Percentiles rank a stretch among this genome's conserved stretches.
Conservation (phyloP, 225 moss, liverwort and hornwort species). For the Bryoerythrophyllum caledonicum region DNA sequence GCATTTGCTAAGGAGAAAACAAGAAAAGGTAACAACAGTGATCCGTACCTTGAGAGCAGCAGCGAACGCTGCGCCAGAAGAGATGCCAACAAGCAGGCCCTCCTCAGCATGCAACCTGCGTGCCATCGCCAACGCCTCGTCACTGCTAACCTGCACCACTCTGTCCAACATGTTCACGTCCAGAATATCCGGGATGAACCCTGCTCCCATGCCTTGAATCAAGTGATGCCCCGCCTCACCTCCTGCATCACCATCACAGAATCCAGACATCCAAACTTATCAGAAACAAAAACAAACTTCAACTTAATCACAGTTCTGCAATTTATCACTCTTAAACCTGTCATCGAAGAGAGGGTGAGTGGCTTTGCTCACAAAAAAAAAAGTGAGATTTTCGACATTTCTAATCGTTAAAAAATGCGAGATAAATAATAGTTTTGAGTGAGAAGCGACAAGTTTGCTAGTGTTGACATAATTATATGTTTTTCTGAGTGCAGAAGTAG, state of each 20-base stretch:
- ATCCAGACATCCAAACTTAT: neutral
- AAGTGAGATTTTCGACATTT: too few relatives aligned
- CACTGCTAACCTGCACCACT: slow-evolving; percentile 47
- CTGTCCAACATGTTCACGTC: slow-evolving; percentile 59
- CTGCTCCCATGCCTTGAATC: slow-evolving; percentile 83
- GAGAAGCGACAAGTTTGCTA: too few relatives aligned
- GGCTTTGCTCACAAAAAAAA: too few relatives aligned
- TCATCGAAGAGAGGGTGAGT: too few relatives aligned
- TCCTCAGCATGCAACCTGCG: slow-evolving; percentile 68
- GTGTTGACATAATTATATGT: too few relatives aligned
- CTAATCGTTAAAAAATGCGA: too few relatives aligned
- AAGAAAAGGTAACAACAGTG: too few relatives aligned
- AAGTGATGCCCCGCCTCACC: slow-evolving; percentile 59
- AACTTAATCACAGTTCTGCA: neutral
- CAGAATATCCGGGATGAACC: slow-evolving; percentile 59
- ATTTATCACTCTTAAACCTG: neutral
- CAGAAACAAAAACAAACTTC: neutral
- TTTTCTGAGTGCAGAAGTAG: too few relatives aligned
- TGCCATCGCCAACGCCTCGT: slow-evolving; percentile 55
- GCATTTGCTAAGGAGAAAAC: too few relatives aligned
- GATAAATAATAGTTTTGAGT: too few relatives aligned
- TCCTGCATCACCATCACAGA: slow-evolving; percentile 45
- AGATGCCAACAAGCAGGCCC: slow-evolving; percentile 77
- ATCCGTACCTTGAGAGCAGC: slow-evolving; percentile 54
- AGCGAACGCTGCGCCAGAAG: slow-evolving; percentile 68